Evolutionary conservation across 495 filamentous ascomycete genomes (phyloP).

Genomic region (Penicillium bovifimosum): DNA sequence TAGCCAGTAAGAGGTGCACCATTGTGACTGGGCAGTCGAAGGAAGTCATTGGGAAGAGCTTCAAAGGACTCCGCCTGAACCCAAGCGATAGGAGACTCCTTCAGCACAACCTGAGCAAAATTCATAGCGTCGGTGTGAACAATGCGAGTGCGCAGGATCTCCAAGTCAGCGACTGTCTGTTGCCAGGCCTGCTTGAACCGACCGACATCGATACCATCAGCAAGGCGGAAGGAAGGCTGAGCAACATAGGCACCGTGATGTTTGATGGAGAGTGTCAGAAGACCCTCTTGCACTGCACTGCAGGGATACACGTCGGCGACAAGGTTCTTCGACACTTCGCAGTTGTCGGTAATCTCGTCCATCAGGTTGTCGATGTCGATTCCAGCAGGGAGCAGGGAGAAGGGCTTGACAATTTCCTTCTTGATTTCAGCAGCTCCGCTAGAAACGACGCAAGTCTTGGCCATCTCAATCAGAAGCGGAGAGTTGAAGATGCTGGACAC

Average conservation of each 20-base stretch:
- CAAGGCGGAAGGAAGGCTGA: constrained; percentile 42
- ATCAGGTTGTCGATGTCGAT: constrained; percentile 27
- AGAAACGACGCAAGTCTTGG: constrained; percentile 23
- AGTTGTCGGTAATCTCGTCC: constrained; percentile 42
- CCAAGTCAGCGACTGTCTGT: constrained; percentile 37
- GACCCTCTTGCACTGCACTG: constrained; percentile 64
- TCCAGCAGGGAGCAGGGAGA: constrained; percentile 38
- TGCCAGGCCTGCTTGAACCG: constrained; percentile 53
- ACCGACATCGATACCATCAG: constrained; percentile 36
- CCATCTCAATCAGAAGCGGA: constrained; percentile 46
- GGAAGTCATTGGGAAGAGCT: constrained; percentile 39
- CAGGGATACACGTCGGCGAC: constrained; percentile 61
- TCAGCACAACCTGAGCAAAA: constrained; percentile 52
- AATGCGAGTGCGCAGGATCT: constrained; percentile 53
- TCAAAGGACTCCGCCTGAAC: constrained; percentile 37
- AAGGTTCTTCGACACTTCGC: constrained; percentile 31
- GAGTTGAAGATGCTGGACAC: constrained; percentile 47
- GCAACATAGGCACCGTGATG: constrained; percentile 50
- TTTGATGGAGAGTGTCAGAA: constrained; percentile 56
- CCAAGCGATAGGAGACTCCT: constrained; percentile 45
- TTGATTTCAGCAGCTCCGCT: not conserved
- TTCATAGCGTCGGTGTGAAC: constrained; percentile 43
- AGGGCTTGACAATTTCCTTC: constrained; percentile 29
- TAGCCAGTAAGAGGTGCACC: constrained; percentile 54
- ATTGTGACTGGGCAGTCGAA: constrained; percentile 43